Evolutionary conservation across 345 rosid species (phyloP), one percentile per base, ranked within the genome.

Genomic region (Eucalyptus cladocalyx): DNA sequence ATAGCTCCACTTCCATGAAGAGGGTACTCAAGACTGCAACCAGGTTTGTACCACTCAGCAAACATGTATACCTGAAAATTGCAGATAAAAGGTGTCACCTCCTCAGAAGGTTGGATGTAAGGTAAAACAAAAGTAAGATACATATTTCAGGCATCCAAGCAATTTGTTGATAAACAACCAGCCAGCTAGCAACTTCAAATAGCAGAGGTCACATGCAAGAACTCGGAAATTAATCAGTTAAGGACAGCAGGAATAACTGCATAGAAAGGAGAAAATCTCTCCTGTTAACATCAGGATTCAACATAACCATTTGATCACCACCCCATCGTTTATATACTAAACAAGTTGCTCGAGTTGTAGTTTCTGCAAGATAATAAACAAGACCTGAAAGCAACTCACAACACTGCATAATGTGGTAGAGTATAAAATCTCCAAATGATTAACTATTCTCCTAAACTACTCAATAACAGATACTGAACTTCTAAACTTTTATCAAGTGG

Each of bases 31-130:
- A 96, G 88, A 58, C 93, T 88, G 93, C 97, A 96, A 67, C 98
- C 98, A 65, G 98, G 97, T 90, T 96, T 96, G 90, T 97, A 97
- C 99, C 98, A 97, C 91, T 96, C 99, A 7, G 99, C 97, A 93
- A 97, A 96, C 98, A 97, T 97, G 95, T 97, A 96, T 72, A 97
- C 91, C 98, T 97, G 95, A 89, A 95, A 88, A 85, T 89, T 19
- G 28, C 45, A 21, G 28, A 72, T 21, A 62, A 4, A 60, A 23
- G 60, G 87, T 34, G 30, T 86, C 60, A 50, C 43, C 60, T 18
- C 47, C 60, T 51, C 17, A 51, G 17, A 24, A 30, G 30, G 26
- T 5, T 72, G 81, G 81, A 72, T 37, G 2, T 37, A 37, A 72
- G 45, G 26, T 19, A 37, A 72, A 72, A 72, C 14, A 19, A 18